Conservation (phyloP, 176 grass and related monocot species). For the Aegilops bicornis region DNA sequence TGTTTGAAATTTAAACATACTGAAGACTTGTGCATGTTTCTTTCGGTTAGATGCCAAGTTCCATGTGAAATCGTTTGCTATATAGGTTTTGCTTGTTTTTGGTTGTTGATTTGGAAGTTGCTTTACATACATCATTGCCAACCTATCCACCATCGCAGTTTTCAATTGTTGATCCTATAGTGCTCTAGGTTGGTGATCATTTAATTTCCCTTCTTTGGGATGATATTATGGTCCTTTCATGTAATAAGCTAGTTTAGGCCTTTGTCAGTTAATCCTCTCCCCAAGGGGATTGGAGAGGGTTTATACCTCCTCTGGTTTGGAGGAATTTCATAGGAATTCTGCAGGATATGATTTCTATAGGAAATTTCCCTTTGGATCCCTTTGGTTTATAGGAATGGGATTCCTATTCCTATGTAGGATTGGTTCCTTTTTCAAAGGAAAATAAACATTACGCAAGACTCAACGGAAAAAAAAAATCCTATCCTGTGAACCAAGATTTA, state of each 20-base stretch:
- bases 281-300: too few species aligned
- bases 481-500: too few species aligned
- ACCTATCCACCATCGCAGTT: neutral
- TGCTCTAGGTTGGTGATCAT: neutral
- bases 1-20: constrained; percentile 32
- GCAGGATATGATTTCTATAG: too few species aligned
- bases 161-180: neutral
- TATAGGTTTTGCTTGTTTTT: neutral
- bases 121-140: neutral
- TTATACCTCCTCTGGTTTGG: too few species aligned
- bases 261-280: neutral
- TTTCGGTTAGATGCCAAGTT: constrained; percentile 3
- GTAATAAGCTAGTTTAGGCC: neutral
- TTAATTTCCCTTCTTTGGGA: neutral
- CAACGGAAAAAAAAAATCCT: too few species aligned
- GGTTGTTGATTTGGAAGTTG: neutral
- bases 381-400: too few species aligned
- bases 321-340: too few species aligned
- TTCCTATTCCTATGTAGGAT: too few species aligned
- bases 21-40: neutral
- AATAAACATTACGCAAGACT: too few species aligned
- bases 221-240: neutral
- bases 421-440: too few species aligned
- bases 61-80: neutral
- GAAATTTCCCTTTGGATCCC: too few species aligned